phyloP scores from a whole-genome alignment of 139 green algal genomes.

The Volvox africanus region DNA sequence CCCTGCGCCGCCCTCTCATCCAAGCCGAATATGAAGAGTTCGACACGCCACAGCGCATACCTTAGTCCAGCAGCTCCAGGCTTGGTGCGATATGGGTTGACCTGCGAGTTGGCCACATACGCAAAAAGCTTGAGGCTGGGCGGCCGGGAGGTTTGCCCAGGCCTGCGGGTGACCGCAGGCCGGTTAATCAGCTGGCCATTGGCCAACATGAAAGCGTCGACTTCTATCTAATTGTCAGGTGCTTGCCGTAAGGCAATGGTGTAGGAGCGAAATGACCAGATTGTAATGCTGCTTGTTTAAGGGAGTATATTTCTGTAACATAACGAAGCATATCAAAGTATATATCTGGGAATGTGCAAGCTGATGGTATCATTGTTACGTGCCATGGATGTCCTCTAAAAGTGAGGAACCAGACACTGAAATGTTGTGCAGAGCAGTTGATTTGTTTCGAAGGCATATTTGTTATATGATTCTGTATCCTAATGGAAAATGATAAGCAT shows the following conservation, averaged over 20 bases:
- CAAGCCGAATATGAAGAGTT: neutral
- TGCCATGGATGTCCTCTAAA: neutral
- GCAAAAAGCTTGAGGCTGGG: slow-evolving; percentile 13
- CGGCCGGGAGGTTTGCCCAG: neutral
- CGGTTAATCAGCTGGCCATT: neutral
- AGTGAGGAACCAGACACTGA: too few relatives aligned
- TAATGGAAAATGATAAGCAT: too few relatives aligned
- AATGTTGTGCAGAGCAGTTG: too few relatives aligned
- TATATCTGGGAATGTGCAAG: neutral
- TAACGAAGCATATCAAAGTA: neutral
- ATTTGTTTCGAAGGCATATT: too few relatives aligned
- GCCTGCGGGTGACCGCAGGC: slow-evolving; percentile 6
- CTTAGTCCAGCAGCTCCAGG: slow-evolving; percentile 24
- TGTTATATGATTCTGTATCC: too few relatives aligned
- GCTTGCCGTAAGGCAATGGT: neutral
- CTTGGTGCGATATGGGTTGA: slow-evolving; percentile 22
- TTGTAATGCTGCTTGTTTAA: too few relatives aligned
- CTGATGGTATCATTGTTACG: neutral
- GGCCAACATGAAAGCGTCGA: slow-evolving; percentile 15
- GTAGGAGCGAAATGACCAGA: neutral
- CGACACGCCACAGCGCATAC: neutral
- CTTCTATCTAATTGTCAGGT: neutral
- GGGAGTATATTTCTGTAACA: neutral
- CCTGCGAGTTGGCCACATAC: neutral
- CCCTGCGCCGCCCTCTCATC: neutral